Evolutionary conservation across 1,284 basidiomycete species (phyloP).

Genomic region (Volvariella volvacea): DNA sequence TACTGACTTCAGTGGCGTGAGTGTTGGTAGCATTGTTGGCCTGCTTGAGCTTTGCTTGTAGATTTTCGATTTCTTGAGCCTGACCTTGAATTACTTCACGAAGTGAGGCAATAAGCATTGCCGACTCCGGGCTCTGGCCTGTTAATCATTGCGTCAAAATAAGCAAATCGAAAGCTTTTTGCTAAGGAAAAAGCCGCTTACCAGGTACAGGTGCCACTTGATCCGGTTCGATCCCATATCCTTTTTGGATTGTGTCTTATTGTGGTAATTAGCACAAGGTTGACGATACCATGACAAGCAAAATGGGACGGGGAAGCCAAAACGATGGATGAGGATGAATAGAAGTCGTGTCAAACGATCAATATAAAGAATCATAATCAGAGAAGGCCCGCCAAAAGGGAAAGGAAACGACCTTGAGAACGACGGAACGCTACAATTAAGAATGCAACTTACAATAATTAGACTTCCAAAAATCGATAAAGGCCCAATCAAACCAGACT

Average conservation of each 20-base stretch:
- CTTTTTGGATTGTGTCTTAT: slow-evolving; percentile 65
- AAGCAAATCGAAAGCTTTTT: not conserved
- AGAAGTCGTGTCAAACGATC: too few relatives aligned
- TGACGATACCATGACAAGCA: slow-evolving; percentile 1
- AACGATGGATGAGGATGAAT: not conserved
- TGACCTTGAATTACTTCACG: slow-evolving; percentile 78
- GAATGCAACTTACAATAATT: slow-evolving; percentile 75
- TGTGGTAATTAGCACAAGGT: slow-evolving; percentile 3
- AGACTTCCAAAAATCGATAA: slow-evolving; percentile 99
- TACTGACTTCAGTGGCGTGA: slow-evolving; percentile 15
- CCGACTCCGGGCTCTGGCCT: slow-evolving; percentile 72
- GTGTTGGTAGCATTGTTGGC: slow-evolving; percentile 1
- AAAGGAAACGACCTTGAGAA: too few relatives aligned
- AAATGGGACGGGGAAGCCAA: slow-evolving; percentile 5
- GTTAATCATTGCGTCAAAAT: not conserved
- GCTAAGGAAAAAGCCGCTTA: slow-evolving; percentile 19
- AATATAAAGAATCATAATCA: too few relatives aligned
- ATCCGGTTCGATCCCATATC: slow-evolving; percentile 59
- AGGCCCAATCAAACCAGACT: slow-evolving; percentile 97
- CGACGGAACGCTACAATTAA: not conserved
- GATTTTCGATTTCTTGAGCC: slow-evolving; percentile 64
- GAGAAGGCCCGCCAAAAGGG: too few relatives aligned
- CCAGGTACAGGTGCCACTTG: slow-evolving; percentile 51
- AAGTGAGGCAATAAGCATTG: slow-evolving; percentile 75
- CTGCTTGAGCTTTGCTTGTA: slow-evolving; percentile 49